Base-by-base conservation (phyloP, 1,284 basidiomycete genomes). In the Heterobasidion parviporum region DNA sequence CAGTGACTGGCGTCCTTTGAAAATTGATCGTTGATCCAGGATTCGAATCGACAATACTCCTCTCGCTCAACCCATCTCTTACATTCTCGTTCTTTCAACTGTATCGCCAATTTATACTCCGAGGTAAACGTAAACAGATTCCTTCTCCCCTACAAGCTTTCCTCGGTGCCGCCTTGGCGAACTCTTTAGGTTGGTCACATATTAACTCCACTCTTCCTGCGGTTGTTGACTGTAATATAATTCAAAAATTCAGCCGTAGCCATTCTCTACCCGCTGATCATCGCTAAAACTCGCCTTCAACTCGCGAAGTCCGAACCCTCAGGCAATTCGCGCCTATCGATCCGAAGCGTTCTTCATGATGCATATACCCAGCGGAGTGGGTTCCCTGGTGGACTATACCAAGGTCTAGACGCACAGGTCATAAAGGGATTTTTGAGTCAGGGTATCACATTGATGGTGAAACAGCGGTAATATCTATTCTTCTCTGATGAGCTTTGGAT, bases 281-380 rank as follows among this genome's bases (percentile, higher is more conserved):
- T 82, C 14, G 77, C 79, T 6, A 82, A 83, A 67, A 81, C 78
- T 14, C 74, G 79, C 2, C 69, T 81, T 2, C 79, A 81, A 59
- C 70, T 74, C 0, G 14, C 61, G 68, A 55, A 51, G 50, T 46
- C 59, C 66, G 43, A 65, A 67, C 18, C 16, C 26, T 57, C 50
- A 63, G 46, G n/a, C 57, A 53, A 32, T 46, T 57, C 50, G 34
- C 50, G 49, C 18, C 48, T 50, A 16, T 35, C 51, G 26, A 48
- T 32, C 18, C n/a, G 18, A 32, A 10, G 38, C 14, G 38, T 53
- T 20, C 52, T 53, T 15, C 55, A 56, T 43, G 45, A 57, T 53
- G 65, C 66, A 52, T 53, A 62, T 35, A 26, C 54, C 34, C 36
- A 41, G 14, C 63, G 67, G 14, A 74, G 76, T 0, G 60, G 72